Conservation (phyloP, 139 green algal genomes). For the Astrephomene gubernaculifera region DNA sequence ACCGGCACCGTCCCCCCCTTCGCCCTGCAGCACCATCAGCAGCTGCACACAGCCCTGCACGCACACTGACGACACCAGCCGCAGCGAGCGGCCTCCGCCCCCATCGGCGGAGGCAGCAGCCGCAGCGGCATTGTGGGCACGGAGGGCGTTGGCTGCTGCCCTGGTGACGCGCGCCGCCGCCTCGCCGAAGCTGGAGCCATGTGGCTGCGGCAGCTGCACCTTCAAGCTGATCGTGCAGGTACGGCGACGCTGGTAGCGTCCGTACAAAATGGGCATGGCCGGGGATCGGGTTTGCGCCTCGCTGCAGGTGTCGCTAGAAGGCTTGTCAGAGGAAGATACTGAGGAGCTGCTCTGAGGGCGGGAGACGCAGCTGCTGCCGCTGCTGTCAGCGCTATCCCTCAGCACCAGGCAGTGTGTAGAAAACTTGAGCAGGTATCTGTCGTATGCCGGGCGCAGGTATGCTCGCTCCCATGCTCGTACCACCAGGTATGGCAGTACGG, state of each 20-base stretch:
- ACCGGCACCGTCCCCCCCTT: neutral
- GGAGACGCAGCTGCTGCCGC: neutral
- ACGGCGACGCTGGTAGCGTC: too few relatives aligned
- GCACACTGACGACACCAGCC: neutral
- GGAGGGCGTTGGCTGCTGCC: neutral
- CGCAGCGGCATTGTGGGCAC: neutral
- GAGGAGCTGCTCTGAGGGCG: too few relatives aligned
- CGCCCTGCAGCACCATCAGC: neutral
- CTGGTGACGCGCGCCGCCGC: neutral
- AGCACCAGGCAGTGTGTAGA: too few relatives aligned
- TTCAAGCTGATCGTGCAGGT: neutral
- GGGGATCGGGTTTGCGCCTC: too few relatives aligned
- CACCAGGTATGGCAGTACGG: neutral
- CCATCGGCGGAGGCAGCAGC: neutral
- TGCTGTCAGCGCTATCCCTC: neutral
- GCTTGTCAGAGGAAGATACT: too few relatives aligned
- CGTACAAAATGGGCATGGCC: too few relatives aligned
- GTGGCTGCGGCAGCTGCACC: neutral
- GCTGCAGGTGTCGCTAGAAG: too few relatives aligned
- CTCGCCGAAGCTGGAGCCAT: neutral
- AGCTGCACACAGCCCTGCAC: constrained; percentile 8
- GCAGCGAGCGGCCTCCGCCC: neutral
- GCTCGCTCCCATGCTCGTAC: neutral
- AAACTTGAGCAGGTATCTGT: neutral
- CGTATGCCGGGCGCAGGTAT: neutral